Percentiles rank a stretch among this genome's conserved stretches.
phyloP scores from a whole-genome alignment of 306 rosid species.

The Myrica gale region DNA sequence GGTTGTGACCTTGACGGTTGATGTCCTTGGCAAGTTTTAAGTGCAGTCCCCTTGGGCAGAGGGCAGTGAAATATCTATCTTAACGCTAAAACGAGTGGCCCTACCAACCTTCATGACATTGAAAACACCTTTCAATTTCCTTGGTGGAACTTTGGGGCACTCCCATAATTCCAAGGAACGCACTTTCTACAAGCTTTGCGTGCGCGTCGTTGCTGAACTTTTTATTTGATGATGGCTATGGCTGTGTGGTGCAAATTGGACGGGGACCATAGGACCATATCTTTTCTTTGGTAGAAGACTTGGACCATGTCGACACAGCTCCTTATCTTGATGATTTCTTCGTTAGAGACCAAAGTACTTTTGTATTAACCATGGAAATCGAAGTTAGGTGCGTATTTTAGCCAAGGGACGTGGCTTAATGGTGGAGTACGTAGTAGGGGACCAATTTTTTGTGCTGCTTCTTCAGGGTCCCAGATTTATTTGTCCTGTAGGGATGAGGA shows the following conservation, averaged over 20 bases:
- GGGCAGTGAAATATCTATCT: not conserved
- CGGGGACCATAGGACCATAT: not conserved
- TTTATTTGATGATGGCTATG: not conserved
- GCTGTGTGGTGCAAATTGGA: slow-evolving; percentile 17
- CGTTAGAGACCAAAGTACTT: slow-evolving; percentile 1
- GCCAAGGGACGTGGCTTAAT: not conserved
- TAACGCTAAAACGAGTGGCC: not conserved
- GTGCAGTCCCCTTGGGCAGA: not conserved
- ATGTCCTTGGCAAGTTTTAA: not conserved
- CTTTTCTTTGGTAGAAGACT: too few relatives aligned
- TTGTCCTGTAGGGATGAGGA: slow-evolving; percentile 15
- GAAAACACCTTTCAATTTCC: not conserved
- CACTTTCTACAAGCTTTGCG: not conserved
- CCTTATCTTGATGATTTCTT: slow-evolving; percentile 11
- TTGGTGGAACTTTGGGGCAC: not conserved
- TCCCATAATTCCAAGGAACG: not conserved
- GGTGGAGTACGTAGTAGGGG: slow-evolving; percentile 7
- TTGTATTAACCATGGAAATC: slow-evolving; percentile 5
- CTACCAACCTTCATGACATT: slow-evolving; percentile 5
- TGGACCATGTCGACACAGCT: slow-evolving; percentile 22
- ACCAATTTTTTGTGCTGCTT: slow-evolving; percentile 14
- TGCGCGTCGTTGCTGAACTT: not conserved
- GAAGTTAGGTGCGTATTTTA: slow-evolving; percentile 15
- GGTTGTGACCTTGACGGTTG: not conserved
- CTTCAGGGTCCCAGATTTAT: slow-evolving; percentile 21